Conservation (phyloP, 169 alveolate species). For the Cryptosporidium felis region DNA sequence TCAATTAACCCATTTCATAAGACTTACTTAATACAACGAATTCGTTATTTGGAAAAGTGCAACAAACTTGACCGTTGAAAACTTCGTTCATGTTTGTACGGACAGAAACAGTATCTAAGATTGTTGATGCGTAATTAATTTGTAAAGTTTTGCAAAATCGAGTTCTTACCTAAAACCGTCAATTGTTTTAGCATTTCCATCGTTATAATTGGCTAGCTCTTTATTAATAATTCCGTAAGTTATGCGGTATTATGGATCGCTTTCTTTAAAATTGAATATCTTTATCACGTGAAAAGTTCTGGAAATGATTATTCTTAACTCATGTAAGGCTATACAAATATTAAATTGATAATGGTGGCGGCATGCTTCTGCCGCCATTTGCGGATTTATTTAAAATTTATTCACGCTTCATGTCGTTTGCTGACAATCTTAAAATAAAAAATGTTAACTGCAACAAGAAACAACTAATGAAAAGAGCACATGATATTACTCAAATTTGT, state of each 20-base stretch:
- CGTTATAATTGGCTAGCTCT: too few relatives aligned
- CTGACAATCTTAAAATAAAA: conserved; percentile 31
- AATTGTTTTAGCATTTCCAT: neutral
- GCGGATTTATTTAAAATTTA: conserved; percentile 7
- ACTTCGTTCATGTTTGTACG: conserved; percentile 16
- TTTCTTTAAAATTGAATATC: too few relatives aligned
- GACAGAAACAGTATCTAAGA: conserved; percentile 22
- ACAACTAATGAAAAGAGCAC: neutral
- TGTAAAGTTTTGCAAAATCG: neutral
- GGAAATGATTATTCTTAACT: too few relatives aligned
- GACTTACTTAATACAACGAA: conserved; percentile 61
- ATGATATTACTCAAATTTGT: neutral
- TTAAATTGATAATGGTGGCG: too few relatives aligned
- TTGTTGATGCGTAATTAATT: neutral
- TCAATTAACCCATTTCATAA: neutral
- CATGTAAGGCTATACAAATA: too few relatives aligned
- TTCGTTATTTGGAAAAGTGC: conserved; percentile 34
- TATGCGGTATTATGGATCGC: too few relatives aligned
- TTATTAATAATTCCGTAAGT: too few relatives aligned
- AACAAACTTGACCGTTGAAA: conserved; percentile 48
- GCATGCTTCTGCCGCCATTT: conserved; percentile 29
- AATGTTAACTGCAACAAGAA: neutral
- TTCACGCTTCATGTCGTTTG: conserved; percentile 65
- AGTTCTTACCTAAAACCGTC: conserved; percentile 1
- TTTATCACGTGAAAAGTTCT: too few relatives aligned